phyloP scores from a whole-genome alignment of 352 stramenopile species.

The Pythium chondricola region DNA sequence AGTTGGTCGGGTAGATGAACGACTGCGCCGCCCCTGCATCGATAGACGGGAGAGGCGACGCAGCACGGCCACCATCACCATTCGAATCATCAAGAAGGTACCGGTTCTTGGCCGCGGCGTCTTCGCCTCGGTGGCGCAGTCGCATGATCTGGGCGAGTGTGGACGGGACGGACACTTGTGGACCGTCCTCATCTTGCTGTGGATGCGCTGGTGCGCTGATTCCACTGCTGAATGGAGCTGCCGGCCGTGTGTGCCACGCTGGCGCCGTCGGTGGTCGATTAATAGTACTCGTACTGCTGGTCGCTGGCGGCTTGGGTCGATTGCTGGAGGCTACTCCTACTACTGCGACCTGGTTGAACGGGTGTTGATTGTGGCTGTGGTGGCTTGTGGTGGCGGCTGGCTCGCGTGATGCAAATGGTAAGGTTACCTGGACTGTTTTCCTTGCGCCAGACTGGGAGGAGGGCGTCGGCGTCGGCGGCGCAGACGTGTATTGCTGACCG shows the following conservation, averaged over 20 bases:
- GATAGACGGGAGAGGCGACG: conserved; percentile 28
- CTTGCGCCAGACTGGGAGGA: conserved; percentile 12
- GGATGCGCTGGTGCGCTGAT: not conserved
- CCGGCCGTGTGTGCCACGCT: not conserved
- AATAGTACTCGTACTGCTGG: not conserved
- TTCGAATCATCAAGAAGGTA: conserved; percentile 38
- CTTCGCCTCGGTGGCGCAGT: conserved; percentile 38
- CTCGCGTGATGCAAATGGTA: conserved; percentile 32
- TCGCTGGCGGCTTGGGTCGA: too few species aligned
- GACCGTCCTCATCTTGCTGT: not conserved
- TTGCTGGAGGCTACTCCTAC: too few species aligned
- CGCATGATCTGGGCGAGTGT: conserved; percentile 14
- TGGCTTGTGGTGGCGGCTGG: not conserved
- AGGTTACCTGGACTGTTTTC: conserved; percentile 55
- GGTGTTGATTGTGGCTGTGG: not conserved
- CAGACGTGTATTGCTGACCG: conserved; percentile 34
- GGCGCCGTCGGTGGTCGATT: not conserved
- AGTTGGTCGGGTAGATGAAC: conserved; percentile 89
- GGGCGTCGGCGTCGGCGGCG: not conserved
- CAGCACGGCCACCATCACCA: not conserved
- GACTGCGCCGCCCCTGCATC: conserved; percentile 53
- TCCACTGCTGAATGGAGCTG: not conserved
- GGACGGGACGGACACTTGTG: not conserved
- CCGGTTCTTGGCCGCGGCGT: conserved; percentile 42
- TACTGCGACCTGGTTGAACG: too few species aligned